Base-by-base conservation (phyloP, 495 filamentous ascomycete species). In the Pyrenula aspistea region DNA sequence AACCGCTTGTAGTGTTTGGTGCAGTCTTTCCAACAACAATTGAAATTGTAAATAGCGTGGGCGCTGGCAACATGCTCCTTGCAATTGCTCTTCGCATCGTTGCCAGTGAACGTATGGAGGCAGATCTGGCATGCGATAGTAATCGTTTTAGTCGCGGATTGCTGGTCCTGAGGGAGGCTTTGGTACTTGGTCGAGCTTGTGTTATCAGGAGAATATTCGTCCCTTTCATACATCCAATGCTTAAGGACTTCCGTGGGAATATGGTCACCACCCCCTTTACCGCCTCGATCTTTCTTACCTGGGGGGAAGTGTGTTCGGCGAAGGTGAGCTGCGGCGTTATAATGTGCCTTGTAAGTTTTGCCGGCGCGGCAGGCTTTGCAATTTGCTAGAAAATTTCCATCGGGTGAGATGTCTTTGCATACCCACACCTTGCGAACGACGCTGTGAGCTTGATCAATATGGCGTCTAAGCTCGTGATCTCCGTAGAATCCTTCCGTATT, bases 251-350 rank as follows among this genome's bases (percentile, higher is more conserved):
- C 76, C 86, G 95, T 96, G 0, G 86, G 70, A 8, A 90, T 90
- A 67, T 83, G 83, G 53, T 90, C 85, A 1, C 90, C 90, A 15
- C 89, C 89, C 0, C 86, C 89, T 61, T 89, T 92, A 12, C 89
- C 74, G 36, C 68, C 72, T 2, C 75, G 68, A 1, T 77, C 78
- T n/a, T 76, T 74, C 59, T 80, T 77, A 49, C 77, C 76, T 0
- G 81, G 82, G 57, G 82, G 78, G 75, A 96, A 98, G 66, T 98
- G 93, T 15, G 88, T 88, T 20, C 93, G 83, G 20, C 91, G 82
- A 12, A 98, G 77, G 66, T 96, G 93, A 0, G 91, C 92, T 1
- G 91, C 89, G 1, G 92, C 92, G 61, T 98, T 98, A 65, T 98
- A 96, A 68, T 98, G 94, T 22, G 87, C 88, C 2, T 86, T 86